Evolutionary conservation across 2,329 filamentous ascomycete species (phyloP).

Genomic region (Botrytis paeoniae): DNA sequence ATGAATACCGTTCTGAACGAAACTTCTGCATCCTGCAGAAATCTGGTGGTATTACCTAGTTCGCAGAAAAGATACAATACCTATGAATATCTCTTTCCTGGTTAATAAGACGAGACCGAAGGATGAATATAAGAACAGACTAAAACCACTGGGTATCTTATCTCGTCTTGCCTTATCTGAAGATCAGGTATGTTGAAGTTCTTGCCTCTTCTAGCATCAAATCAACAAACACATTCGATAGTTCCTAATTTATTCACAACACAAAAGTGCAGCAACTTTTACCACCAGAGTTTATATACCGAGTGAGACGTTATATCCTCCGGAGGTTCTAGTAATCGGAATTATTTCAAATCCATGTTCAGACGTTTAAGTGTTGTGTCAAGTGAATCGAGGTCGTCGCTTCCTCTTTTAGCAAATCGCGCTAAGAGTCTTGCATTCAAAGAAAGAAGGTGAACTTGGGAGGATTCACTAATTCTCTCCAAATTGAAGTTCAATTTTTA

Average conservation of each 20-base stretch:
- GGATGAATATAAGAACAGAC: neutral
- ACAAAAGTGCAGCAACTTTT: neutral
- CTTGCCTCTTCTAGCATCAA: neutral
- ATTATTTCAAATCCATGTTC: too few species aligned
- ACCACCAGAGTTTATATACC: neutral
- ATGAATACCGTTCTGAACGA: too few species aligned
- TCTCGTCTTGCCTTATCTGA: neutral
- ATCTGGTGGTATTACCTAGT: neutral
- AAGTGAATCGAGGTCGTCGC: neutral
- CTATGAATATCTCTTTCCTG: neutral
- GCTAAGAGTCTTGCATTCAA: neutral
- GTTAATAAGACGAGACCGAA: neutral
- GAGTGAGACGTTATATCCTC: fast-evolving
- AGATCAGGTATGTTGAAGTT: neutral
- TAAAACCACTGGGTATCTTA: too few species aligned
- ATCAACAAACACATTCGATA: neutral
- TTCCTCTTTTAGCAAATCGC: neutral
- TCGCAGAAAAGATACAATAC: neutral
- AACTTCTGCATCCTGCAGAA: too few species aligned
- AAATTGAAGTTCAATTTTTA: neutral
- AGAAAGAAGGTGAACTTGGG: neutral
- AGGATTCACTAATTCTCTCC: neutral
- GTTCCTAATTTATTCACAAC: neutral
- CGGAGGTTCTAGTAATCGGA: neutral
- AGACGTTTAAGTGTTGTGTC: neutral